Evolutionary conservation across 306 rosid species (phyloP).

Genomic region (Carpinus fangiana): DNA sequence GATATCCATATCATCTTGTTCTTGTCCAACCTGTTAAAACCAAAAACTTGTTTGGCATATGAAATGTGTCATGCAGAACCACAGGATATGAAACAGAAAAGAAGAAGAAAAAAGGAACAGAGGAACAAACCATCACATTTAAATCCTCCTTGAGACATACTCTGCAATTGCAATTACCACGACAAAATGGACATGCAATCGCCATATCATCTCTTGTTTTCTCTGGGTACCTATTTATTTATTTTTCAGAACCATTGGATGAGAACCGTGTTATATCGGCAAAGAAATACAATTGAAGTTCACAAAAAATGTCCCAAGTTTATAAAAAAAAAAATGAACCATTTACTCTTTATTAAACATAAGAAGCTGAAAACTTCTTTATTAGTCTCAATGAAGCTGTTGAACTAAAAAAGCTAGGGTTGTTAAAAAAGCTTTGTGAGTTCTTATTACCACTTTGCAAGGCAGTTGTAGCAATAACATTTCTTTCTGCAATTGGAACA

Average conservation of each 20-base stretch:
- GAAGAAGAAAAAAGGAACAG: conserved; percentile 18
- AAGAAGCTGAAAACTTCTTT: conserved; percentile 13
- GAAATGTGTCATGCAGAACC: conserved; percentile 10
- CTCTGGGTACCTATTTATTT: conserved; percentile 53
- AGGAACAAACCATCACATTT: conserved; percentile 39
- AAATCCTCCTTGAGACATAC: conserved; percentile 54
- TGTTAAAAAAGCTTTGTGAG: conserved; percentile 1
- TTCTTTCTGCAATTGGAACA: conserved; percentile 57
- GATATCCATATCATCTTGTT: conserved; percentile 41
- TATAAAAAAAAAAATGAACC: neutral
- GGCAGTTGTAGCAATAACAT: conserved; percentile 61
- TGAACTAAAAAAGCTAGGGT: neutral
- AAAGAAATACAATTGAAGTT: conserved; percentile 1
- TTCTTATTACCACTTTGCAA: conserved; percentile 56
- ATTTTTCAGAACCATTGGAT: conserved; percentile 28
- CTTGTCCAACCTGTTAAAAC: conserved; percentile 38
- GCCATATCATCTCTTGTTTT: conserved; percentile 51
- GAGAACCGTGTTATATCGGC: conserved; percentile 1
- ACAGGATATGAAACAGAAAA: conserved; percentile 13
- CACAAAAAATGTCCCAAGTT: conserved; percentile 6
- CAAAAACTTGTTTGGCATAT: conserved; percentile 20
- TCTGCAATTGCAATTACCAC: conserved; percentile 61
- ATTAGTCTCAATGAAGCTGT: conserved; percentile 4
- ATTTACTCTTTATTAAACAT: neutral
- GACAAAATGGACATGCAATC: conserved; percentile 56